phyloP scores from a whole-genome alignment of 1,139 yeast genomes.

The Saccharomycopsis crataegensis region DNA sequence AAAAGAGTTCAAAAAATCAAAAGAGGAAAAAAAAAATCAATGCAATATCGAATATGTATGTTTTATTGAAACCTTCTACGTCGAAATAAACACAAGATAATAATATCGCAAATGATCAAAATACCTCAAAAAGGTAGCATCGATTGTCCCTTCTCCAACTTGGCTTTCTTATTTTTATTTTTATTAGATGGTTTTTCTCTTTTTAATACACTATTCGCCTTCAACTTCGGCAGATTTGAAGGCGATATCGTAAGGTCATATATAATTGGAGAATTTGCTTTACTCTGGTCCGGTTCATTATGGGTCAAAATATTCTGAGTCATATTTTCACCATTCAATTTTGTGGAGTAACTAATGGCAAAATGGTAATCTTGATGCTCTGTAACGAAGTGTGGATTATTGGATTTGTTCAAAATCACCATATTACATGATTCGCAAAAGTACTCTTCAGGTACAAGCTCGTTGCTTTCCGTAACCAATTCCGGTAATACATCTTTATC shows the following conservation, averaged over 20 bases:
- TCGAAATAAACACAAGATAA: too few relatives aligned
- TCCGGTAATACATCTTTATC: background rate
- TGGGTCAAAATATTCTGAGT: constrained; percentile 13
- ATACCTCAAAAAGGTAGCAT: constrained; percentile 23
- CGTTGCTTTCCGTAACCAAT: background rate
- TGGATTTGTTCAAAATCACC: constrained; percentile 18
- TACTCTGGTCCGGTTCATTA: background rate
- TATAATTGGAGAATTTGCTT: background rate
- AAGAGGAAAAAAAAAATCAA: background rate
- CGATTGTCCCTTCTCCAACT: constrained; percentile 22
- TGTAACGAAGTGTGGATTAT: constrained; percentile 17
- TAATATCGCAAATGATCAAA: too few relatives aligned
- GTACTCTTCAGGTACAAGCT: background rate
- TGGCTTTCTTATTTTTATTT: constrained; percentile 15
- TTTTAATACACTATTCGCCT: background rate
- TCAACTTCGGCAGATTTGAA: background rate
- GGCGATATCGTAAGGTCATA: background rate
- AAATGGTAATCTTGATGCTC: constrained; percentile 32
- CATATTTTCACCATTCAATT: constrained; percentile 23
- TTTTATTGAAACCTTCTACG: too few relatives aligned
- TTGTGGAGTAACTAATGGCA: constrained; percentile 28
- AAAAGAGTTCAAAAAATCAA: too few relatives aligned
- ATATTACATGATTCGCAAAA: constrained; percentile 11
- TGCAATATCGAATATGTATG: background rate
- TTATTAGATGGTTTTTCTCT: background rate